Evolutionary conservation across 345 rosid genomes (phyloP).

Genomic region (Ceriops tagal): DNA sequence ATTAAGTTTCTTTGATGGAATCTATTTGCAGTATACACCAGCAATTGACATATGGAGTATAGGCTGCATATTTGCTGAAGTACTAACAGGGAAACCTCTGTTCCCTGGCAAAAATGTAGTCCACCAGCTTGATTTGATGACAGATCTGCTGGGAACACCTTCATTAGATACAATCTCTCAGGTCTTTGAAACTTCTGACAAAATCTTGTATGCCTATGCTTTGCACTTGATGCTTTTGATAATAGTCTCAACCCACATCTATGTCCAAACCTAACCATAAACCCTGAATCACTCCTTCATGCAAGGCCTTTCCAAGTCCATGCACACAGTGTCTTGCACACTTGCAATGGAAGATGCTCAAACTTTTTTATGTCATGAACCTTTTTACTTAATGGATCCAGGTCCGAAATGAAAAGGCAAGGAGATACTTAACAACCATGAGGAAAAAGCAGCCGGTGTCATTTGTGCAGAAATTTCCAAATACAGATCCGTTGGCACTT

Average conservation of each 20-base stretch:
- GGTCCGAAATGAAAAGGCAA: constrained; percentile 95
- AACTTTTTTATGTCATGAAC: background rate
- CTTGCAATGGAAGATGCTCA: background rate
- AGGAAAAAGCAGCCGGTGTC: constrained; percentile 79
- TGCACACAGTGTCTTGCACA: background rate
- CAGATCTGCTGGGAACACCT: constrained; percentile 94
- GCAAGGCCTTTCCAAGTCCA: background rate
- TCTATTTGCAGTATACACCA: constrained; percentile 78
- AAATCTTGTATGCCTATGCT: background rate
- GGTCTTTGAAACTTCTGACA: constrained; percentile 33
- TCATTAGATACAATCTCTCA: constrained; percentile 78
- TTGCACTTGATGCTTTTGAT: background rate
- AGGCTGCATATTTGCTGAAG: constrained; percentile 96
- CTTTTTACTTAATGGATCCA: constrained; percentile 14
- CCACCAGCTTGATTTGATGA: constrained; percentile 93
- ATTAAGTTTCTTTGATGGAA: constrained; percentile 1
- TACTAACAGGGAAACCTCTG: constrained; percentile 77
- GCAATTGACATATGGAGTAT: constrained; percentile 98
- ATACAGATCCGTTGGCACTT: constrained; percentile 75
- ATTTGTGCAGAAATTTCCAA: constrained; percentile 70
- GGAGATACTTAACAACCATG: constrained; percentile 90
- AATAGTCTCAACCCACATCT: too few relatives aligned
- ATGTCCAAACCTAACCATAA: too few relatives aligned
- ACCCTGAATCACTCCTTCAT: too few relatives aligned
- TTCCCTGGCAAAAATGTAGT: constrained; percentile 96